Base-by-base conservation (phyloP, 345 rosid species). In the Salix arbutifolia region DNA sequence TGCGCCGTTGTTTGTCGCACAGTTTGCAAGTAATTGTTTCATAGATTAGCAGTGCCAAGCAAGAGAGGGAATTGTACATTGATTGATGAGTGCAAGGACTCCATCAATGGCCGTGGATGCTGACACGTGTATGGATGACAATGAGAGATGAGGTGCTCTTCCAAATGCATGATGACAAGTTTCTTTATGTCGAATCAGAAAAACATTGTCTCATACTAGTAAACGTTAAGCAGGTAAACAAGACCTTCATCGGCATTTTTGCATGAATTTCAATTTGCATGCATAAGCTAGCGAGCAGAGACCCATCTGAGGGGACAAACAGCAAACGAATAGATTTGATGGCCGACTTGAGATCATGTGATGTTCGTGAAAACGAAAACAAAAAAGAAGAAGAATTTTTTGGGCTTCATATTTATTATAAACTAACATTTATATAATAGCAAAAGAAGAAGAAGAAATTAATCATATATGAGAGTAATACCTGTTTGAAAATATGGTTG, bases 121-220 rank as follows among this genome's bases (percentile, higher is more conserved):
- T 33, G 79, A 79, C 78, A 81, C 70, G 68, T 76, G 88, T 71
- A 72, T 48, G 76, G 80, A 19, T 40, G 35, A 18, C 30, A 65
- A 28, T 42, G 37, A 44, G 21, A n/a, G 53, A 21, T 33, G 13
- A 40, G 78, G 74, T 81, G 72, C 83, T 25, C 70, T 76, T 83
- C 86, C 88, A 81, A 86, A 70, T 44, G 69, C 62, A 70, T 25
- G 25, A 53, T 73, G 86, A 83, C 88, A 81, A 81, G 76, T 5
- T 8, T 65, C 83, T 83, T 86, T 81, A 83, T 72, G 88, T 81
- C 85, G 52, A 66, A 10, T 76, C 74, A n/a, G 28, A n/a, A 3
- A 31, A 58, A 23, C 28, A 48, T 58, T 58, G 64, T 58, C 64
- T 58, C 12, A 12, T 23, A 58, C 2, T 13, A 53, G 11, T 73